Evolutionary conservation across 371 early-diverging fungal species (phyloP), one percentile per base, ranked within the genome.

Genomic region (Parasitella parasitica): DNA sequence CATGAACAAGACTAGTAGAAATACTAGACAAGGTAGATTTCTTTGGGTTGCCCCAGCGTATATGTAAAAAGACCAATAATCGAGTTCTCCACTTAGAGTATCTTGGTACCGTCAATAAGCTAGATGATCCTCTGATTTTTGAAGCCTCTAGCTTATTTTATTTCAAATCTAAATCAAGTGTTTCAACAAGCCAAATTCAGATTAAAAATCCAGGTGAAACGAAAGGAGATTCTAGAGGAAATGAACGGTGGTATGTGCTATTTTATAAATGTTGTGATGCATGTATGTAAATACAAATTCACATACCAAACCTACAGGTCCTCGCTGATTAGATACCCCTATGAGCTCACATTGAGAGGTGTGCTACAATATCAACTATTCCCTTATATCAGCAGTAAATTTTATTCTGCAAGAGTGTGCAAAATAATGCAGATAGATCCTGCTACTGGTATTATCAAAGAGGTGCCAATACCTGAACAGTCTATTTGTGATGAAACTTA

Each of bases 261-360:
- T 48, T 1, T 27, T 13, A 20, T 12, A 18, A 13, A 51, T 30
- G 12, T 11, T 28, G 5, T 12, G 37, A 30, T 12, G 26, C 49
- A 15, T 32, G 3, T 4, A 50, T n/a, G n/a, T 20, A 18, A 28
- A 16, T 22, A 46, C 18, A 24, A n/a, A 1, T 18, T 48, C 15
- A 12, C 27, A 18, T 16, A 27, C 18, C 32, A 48, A 16, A 26
- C 41, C 24, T 41, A 18, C 59, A 83, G 88, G 88, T 74, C 78
- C 8, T 66, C 70, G 28, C 51, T 89, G 28, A 69, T 87, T 51
- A 75, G 81, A 34, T 78, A 84, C 38, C 86, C 86, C 20, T 89
- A 85, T 69, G 86, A 87, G 53, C 61, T 89, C 55, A 89, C 86
- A 0, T 64, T 89, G 2, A 81, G 89, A 54, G 89, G 89, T 8